These are phyloP conservation scores for Monilinia laxa DNA, from an alignment of 2,329 filamentous ascomycete genomes.

Conservation along the genomic window DNA sequence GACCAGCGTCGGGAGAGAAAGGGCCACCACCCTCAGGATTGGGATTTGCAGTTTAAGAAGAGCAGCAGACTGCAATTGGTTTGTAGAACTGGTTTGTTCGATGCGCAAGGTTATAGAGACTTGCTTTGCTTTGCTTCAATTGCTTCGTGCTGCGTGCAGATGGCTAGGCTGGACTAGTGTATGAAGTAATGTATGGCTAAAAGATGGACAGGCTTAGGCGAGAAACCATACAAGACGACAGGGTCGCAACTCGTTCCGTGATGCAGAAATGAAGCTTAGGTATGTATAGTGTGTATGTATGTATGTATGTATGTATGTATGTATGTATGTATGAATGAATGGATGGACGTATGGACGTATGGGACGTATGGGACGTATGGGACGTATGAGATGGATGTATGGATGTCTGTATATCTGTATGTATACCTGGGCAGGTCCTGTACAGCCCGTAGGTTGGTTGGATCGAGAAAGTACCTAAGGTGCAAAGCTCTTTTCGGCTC, in stretches of 20 bases:
- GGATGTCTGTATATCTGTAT: no score
- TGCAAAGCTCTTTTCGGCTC: neutral
- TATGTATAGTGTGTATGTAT: neutral
- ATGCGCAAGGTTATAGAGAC: neutral
- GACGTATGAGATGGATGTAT: no score
- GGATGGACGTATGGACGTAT: no score
- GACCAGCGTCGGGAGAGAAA: neutral
- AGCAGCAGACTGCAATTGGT: neutral
- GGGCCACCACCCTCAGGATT: conserved; percentile 7
- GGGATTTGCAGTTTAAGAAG: conserved; percentile 12
- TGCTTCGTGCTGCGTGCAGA: conserved; percentile 12
- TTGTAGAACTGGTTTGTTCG: neutral
- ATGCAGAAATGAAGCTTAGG: conserved; percentile 16
- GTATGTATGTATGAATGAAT: no score
- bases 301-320: no score
- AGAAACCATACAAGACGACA: conserved; percentile 5
- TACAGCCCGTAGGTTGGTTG: neutral
- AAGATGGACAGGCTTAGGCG: conserved; percentile 4
- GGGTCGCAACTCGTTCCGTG: conserved; percentile 23
- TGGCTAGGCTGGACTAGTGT: neutral
- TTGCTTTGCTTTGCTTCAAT: conserved; percentile 1
- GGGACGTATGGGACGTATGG: no score
- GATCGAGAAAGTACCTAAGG: neutral
- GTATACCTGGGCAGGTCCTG: neutral
- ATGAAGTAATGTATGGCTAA: neutral